A percentile compares a stretch with the other conserved stretches of the same genome.
Evolutionary conservation across 441 rosid species (phyloP).

Genomic region (Pelargonium fulgidum): DNA sequence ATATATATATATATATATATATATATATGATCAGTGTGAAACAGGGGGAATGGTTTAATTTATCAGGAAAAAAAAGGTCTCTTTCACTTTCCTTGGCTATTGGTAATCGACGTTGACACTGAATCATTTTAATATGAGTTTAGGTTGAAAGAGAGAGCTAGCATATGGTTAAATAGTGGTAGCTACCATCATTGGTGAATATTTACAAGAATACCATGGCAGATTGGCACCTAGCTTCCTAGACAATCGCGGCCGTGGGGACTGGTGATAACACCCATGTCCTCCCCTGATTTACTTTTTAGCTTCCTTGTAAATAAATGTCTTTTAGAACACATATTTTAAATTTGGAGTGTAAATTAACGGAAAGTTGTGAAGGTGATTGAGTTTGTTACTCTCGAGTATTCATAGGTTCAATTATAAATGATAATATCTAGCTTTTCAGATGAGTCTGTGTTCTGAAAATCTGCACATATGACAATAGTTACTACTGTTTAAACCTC

Average conservation of each 20-base stretch:
- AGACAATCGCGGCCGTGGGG: background rate
- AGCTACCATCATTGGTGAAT: background rate
- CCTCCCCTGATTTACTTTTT: background rate
- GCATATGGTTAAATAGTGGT: background rate
- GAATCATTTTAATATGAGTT: constrained; percentile 24
- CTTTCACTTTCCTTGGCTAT: constrained; percentile 29
- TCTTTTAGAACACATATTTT: no score
- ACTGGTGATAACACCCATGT: background rate
- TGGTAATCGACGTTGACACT: constrained; percentile 38
- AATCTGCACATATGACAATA: no score
- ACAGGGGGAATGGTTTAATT: constrained; percentile 17
- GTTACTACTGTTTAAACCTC: no score
- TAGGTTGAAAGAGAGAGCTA: constrained; percentile 28
- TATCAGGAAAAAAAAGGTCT: constrained; percentile 19
- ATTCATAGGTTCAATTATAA: no score
- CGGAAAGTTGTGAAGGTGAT: no score
- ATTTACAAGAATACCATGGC: background rate
- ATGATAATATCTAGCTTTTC: no score
- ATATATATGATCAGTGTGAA: constrained; percentile 15
- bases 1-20: constrained; percentile 8
- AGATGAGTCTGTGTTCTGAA: no score
- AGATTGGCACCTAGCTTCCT: background rate
- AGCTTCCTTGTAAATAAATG: background rate
- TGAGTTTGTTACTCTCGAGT: no score
- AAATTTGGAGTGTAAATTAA: no score